Percentiles rank a stretch among this genome's conserved stretches.
Evolutionary conservation across 768 basidiomycete species (phyloP).

Genomic region (Termitomyces sp.): DNA sequence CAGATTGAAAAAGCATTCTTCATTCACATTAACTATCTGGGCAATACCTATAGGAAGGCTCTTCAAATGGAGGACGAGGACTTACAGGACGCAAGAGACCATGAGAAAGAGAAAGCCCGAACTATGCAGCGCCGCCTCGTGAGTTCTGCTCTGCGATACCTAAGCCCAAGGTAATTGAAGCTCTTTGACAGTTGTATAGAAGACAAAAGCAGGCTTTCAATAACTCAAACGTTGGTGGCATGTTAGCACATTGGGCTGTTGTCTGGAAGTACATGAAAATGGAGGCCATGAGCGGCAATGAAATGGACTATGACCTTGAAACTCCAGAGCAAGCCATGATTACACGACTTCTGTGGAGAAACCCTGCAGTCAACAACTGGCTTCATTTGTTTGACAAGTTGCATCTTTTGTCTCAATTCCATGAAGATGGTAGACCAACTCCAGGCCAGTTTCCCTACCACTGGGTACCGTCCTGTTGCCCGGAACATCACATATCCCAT

Average conservation of each 20-base stretch:
- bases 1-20: not conserved
- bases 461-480: not conserved
- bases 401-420: not conserved
- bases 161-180: not conserved
- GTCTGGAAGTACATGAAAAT: not conserved
- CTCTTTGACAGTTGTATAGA: not conserved
- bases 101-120: not conserved
- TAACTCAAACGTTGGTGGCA: not conserved
- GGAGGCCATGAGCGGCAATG: not conserved
- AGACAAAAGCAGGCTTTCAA: not conserved
- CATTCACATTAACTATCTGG: not conserved
- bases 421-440: not conserved
- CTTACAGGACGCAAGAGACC: not conserved
- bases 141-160: not conserved
- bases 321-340: not conserved
- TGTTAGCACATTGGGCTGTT: not conserved
- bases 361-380: not conserved
- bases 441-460: not conserved
- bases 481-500: not conserved
- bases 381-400: not conserved
- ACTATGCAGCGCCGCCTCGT: not conserved
- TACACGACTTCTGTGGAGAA: not conserved
- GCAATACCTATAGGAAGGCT: not conserved
- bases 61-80: not conserved
- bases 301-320: not conserved